Evolutionary conservation across 805 yeast species (phyloP), one percentile per base, ranked within the genome.

Genomic region (Tetrapisispora nanseiensis): DNA sequence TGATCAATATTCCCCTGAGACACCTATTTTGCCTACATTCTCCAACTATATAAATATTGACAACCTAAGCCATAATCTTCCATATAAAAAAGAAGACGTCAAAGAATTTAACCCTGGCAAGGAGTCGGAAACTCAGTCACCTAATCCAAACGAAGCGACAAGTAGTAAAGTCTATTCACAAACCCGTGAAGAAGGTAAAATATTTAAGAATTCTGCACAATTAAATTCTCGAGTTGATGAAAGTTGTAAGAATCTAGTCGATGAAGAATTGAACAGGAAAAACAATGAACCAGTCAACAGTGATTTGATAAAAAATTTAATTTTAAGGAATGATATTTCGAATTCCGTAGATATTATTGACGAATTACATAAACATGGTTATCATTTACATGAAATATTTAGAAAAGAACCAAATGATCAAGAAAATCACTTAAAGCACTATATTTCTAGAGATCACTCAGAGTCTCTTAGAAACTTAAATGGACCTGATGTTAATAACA

Each of bases 291-390:
- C 21, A 13, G 33, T 62, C 37, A 61, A 67, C 45, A 64, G 66
- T 46, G 70, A 65, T 20, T 54, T 61, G 40, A 56, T 64, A 37
- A 66, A 59, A 48, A 64, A 63, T 26, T 58, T 61, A 33, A 52
- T 65, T 42, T 46, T 62, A 34, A 66, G 61, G 47, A 62, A 72
- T 23, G 68, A 68, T 47, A 56, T 67, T 9, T 56, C 66, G 4
- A 61, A 65, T 22, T 61, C 71, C 12, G 54, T 66, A 9, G 61
- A 59, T 16, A 60, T 66, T 6, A 54, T 72, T 35, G 65, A 65
- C 36, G 60, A 62, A 24, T 48, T 72, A 42, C 69, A 69, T 43
- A 56, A 51, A 8, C 56, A 61, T 24, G 75, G 76, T 4, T 61
- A 70, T 13, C 55, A 65, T 16, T 44, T 72, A n/a, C 62, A 65